phyloP scores from a whole-genome alignment of 2,329 filamentous ascomycete species.

The Pyrenophora seminiperda region DNA sequence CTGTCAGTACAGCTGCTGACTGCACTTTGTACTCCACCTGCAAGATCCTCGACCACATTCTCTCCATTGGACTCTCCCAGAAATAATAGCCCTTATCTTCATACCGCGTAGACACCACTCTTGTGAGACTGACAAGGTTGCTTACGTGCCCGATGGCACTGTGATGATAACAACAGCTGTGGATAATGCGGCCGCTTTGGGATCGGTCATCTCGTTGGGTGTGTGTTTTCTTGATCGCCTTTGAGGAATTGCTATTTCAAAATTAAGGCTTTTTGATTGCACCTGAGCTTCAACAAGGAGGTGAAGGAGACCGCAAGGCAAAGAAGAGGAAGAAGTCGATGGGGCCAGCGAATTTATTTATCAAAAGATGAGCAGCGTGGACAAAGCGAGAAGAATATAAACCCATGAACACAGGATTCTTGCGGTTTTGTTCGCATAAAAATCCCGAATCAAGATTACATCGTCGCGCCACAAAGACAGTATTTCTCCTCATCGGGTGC shows the following conservation, averaged over 20 bases:
- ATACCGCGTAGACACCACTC: too few species aligned
- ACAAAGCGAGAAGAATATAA: not conserved
- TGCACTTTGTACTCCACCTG: too few species aligned
- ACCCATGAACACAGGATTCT: not conserved
- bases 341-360: not conserved
- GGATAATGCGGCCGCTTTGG: slow-evolving; percentile 25
- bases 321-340: not conserved
- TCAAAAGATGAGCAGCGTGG: slow-evolving; percentile 1
- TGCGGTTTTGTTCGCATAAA: not conserved
- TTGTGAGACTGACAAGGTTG: not conserved
- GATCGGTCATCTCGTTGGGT: slow-evolving; percentile 14
- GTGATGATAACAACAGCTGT: slow-evolving; percentile 27
- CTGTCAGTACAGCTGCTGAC: too few species aligned
- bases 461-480: slow-evolving; percentile 4
- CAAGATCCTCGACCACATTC: too few species aligned
- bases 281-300: too few species aligned
- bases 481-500: slow-evolving; percentile 16
- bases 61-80: too few species aligned
- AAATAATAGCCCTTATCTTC: too few species aligned
- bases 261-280: not conserved
- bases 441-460: slow-evolving; percentile 4
- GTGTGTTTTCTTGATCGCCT: not conserved
- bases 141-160: slow-evolving; percentile 15
- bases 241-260: not conserved
- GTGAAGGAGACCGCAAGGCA: not conserved